phyloP scores from a whole-genome alignment of 1,284 basidiomycete genomes.

The Cystobasidiaceae sp. region DNA sequence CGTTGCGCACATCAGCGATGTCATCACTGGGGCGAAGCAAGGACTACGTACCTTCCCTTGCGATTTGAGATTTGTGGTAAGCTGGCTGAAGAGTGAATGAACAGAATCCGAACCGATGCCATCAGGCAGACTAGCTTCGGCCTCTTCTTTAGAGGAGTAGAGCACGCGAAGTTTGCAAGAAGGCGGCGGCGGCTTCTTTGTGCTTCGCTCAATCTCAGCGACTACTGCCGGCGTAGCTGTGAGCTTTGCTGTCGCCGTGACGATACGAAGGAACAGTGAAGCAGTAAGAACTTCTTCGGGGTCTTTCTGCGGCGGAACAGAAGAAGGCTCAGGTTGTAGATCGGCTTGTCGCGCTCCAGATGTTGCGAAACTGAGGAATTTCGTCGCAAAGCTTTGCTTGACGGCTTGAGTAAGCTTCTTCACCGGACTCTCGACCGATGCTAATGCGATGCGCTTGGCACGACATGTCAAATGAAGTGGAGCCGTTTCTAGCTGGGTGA shows the following conservation, averaged over 20 bases:
- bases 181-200: slow-evolving; percentile 87
- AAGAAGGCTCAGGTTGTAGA: slow-evolving; percentile 39
- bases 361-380: slow-evolving; percentile 38
- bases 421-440: slow-evolving; percentile 48
- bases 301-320: slow-evolving; percentile 48
- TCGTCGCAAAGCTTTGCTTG: slow-evolving; percentile 47
- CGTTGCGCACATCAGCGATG: slow-evolving; percentile 42
- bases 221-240: slow-evolving; percentile 66
- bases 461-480: slow-evolving; percentile 75
- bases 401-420: slow-evolving; percentile 35
- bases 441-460: slow-evolving; percentile 57
- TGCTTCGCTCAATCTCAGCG: slow-evolving; percentile 78
- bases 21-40: no score
- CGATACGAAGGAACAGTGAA: slow-evolving; percentile 71
- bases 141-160: slow-evolving; percentile 85
- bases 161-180: slow-evolving; percentile 76
- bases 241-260: slow-evolving; percentile 73
- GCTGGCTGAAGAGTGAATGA: slow-evolving; percentile 49
- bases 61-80: slow-evolving; percentile 42
- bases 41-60: slow-evolving; percentile 29
- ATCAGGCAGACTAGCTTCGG: slow-evolving; percentile 54
- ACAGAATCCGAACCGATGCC: slow-evolving; percentile 59
- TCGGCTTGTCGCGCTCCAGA: slow-evolving; percentile 38
- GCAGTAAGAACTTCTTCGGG: slow-evolving; percentile 58
- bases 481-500: slow-evolving; percentile 61